phyloP scores from a whole-genome alignment of 371 early-diverging fungal genomes.

The Amoeboaphelidium occidentale region DNA sequence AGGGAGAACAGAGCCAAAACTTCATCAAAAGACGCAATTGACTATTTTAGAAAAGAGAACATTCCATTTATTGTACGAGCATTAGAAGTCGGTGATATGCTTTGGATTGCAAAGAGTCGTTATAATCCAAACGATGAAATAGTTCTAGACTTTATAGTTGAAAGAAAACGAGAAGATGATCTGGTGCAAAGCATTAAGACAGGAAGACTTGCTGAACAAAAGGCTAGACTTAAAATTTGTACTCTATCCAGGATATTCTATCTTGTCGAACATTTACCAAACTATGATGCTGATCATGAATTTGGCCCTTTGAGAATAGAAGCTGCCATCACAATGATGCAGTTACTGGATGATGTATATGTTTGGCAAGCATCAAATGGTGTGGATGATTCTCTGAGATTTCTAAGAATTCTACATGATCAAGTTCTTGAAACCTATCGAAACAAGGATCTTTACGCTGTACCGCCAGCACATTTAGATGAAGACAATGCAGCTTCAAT shows the following conservation, averaged over 20 bases:
- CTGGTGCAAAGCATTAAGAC: constrained; percentile 72
- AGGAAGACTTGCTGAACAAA: constrained; percentile 86
- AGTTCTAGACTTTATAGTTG: constrained; percentile 59
- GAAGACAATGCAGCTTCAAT: too few relatives aligned
- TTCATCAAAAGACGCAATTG: not conserved
- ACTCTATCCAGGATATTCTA: not conserved
- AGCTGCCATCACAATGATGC: not conserved
- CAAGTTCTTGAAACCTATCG: not conserved
- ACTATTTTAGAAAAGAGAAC: not conserved
- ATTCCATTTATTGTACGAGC: not conserved
- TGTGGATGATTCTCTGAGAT: not conserved
- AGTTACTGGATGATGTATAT: not conserved
- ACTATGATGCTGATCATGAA: not conserved
- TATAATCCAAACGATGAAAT: constrained; percentile 19
- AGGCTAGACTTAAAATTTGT: constrained; percentile 17
- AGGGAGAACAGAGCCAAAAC: not conserved
- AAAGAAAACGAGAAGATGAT: constrained; percentile 86
- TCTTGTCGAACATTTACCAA: not conserved
- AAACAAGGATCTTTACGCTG: not conserved
- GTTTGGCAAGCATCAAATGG: not conserved
- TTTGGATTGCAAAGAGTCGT: not conserved
- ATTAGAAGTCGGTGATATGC: not conserved
- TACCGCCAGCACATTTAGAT: not conserved
- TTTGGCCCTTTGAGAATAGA: not conserved
- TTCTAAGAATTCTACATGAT: not conserved